Conservation (phyloP, 768 basidiomycete genomes). For the Lyophyllum decastes region DNA sequence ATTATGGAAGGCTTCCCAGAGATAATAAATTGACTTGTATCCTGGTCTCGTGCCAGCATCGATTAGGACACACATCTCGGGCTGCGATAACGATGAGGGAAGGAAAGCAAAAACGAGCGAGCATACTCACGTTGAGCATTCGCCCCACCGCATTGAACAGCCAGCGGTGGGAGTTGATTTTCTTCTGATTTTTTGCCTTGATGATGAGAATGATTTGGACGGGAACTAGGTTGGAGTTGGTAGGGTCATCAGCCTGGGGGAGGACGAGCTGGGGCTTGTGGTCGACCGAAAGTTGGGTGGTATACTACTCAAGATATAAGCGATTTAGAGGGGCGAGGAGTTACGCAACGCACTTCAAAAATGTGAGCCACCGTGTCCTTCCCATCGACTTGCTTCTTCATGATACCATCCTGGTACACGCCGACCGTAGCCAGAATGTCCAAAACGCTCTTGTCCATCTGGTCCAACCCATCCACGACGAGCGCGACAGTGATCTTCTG, state of each 20-base stretch:
- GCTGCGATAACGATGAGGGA: slow-evolving; percentile 40
- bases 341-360: slow-evolving; percentile 71
- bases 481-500: slow-evolving; percentile 89
- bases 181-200: slow-evolving; percentile 96
- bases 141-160: slow-evolving; percentile 89
- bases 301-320: slow-evolving; percentile 73
- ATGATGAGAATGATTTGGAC: slow-evolving; percentile 90
- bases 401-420: slow-evolving; percentile 91
- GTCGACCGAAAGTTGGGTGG: slow-evolving; percentile 93
- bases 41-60: slow-evolving; percentile 98
- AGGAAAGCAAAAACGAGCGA: slow-evolving; percentile 5
- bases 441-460: slow-evolving; percentile 94
- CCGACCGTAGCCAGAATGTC: slow-evolving; percentile 89
- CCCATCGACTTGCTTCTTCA: slow-evolving; percentile 90
- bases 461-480: slow-evolving; percentile 88
- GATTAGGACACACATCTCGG: slow-evolving; percentile 88
- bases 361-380: slow-evolving; percentile 93
- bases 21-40: slow-evolving; percentile 92
- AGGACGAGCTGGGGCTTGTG: slow-evolving; percentile 88
- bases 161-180: slow-evolving; percentile 96
- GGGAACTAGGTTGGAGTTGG: slow-evolving; percentile 91
- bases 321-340: too few relatives aligned
- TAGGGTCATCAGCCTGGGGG: slow-evolving; percentile 85
- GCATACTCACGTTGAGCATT: slow-evolving; percentile 59
- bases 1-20: slow-evolving; percentile 92